Base-by-base conservation (phyloP, 306 rosid genomes). In the Cicer bijugum region DNA sequence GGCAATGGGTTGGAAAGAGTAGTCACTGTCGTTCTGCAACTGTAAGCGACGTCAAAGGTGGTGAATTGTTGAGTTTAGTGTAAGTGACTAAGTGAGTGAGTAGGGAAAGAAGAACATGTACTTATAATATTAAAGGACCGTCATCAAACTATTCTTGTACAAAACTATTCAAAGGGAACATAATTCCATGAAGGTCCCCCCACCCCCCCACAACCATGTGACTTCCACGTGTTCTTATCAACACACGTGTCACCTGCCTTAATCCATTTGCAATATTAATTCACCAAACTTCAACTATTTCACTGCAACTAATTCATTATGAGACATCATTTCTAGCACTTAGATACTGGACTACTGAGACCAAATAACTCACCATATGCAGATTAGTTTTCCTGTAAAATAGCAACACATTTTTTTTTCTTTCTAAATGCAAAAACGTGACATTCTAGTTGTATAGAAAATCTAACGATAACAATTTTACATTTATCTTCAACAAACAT, bases 11-110 rank as follows among this genome's bases (percentile, higher is more conserved):
- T 79, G 72, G 79, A 79, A 69, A 38, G 85, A 81, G 56, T 80
- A 64, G 88, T 84, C 90, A 81, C 88, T 74, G 67, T 82, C 89
- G 12, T 77, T 69, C 80, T 81, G 81, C 72, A 82, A 84, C 86
- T 80, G 74, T 69, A 39, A 78, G 80, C 86, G 45, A 76, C 84
- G 86, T 75, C 84, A 76, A 83, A 87, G 82, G 74, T 72, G 79
- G 82, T 73, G 89, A 63, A 77, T 74, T 66, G 71, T 50, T 63
- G 81, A 10, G 16, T 12, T 1, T 23, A 20, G 23, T 20, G 23
- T 20, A 20, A 20, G 20, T 19, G 20, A n/a, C 2, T 20, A 20
- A 20, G 20, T 19, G 20, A n/a, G 4, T 6, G 64, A 17, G 16
- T 12, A 19, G 20, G 11, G 10, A 6, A 23, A 67, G 68, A 46